Evolutionary conservation across 208 protist species (phyloP).

Genomic region (Acanthamoeba sp.): DNA sequence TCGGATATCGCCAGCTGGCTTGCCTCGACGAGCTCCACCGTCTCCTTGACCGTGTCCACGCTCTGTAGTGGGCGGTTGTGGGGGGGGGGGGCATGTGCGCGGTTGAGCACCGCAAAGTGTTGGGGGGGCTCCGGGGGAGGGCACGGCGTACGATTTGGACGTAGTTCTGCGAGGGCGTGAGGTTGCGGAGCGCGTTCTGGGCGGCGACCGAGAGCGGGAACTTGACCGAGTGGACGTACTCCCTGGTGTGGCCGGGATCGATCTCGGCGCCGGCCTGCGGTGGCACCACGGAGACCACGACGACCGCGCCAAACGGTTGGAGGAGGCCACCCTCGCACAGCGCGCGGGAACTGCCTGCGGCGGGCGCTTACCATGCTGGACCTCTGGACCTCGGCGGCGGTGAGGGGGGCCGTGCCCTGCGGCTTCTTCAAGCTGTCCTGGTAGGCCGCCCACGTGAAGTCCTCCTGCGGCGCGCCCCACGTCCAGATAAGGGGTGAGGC

Average conservation of each 20-base stretch:
- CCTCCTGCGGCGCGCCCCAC: background rate
- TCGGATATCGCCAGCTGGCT: background rate
- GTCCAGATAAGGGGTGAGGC: too few species aligned
- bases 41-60: slow-evolving; percentile 12
- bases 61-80: background rate
- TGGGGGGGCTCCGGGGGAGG: too few species aligned
- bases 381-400: background rate
- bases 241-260: slow-evolving; percentile 12
- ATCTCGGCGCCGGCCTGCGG: background rate
- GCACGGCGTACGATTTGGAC: background rate
- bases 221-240: slow-evolving; percentile 57
- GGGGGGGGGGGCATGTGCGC: background rate
- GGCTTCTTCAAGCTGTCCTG: slow-evolving; percentile 38
- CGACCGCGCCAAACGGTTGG: too few species aligned
- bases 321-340: too few species aligned
- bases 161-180: background rate
- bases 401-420: background rate
- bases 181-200: background rate
- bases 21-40: slow-evolving; percentile 37
- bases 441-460: slow-evolving; percentile 13
- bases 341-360: too few species aligned
- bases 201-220: slow-evolving; percentile 31
- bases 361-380: background rate
- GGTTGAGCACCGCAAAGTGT: too few species aligned
- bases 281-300: background rate